Evolutionary conservation across 495 filamentous ascomycete genomes (phyloP).

Genomic region (Ramalina intermedia): DNA sequence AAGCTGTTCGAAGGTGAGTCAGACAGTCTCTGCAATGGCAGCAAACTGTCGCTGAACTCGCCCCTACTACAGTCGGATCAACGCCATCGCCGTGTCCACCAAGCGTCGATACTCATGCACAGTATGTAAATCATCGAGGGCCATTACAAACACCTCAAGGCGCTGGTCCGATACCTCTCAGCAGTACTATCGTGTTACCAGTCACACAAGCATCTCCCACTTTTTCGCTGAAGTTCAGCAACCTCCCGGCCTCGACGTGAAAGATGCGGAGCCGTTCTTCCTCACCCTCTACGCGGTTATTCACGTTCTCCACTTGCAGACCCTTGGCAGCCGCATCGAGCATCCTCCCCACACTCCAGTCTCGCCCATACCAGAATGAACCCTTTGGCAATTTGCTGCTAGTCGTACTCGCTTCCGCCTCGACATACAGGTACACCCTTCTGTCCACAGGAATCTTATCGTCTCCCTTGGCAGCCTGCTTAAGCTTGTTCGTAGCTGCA

Average conservation of each 20-base stretch:
- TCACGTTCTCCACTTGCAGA: conserved; percentile 72
- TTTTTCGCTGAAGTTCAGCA: conserved; percentile 78
- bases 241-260: conserved; percentile 75
- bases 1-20: neutral
- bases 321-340: conserved; percentile 76
- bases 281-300: conserved; percentile 67
- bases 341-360: conserved; percentile 80
- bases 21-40: neutral
- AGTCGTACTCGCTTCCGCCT: conserved; percentile 65
- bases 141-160: conserved; percentile 31
- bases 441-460: conserved; percentile 62
- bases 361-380: conserved; percentile 68
- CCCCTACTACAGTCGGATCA: neutral
- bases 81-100: conserved; percentile 11
- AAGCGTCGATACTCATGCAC: neutral
- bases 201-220: conserved; percentile 51
- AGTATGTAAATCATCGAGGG: neutral
- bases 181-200: conserved; percentile 79
- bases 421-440: conserved; percentile 72
- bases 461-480: conserved; percentile 80
- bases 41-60: neutral
- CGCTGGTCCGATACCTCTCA: conserved; percentile 64
- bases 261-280: conserved; percentile 70
- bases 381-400: conserved; percentile 60
- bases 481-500: conserved; percentile 56